These are phyloP conservation scores for Sicyos baderoa DNA, from an alignment of 306 rosid species.

Conservation along the genomic window DNA sequence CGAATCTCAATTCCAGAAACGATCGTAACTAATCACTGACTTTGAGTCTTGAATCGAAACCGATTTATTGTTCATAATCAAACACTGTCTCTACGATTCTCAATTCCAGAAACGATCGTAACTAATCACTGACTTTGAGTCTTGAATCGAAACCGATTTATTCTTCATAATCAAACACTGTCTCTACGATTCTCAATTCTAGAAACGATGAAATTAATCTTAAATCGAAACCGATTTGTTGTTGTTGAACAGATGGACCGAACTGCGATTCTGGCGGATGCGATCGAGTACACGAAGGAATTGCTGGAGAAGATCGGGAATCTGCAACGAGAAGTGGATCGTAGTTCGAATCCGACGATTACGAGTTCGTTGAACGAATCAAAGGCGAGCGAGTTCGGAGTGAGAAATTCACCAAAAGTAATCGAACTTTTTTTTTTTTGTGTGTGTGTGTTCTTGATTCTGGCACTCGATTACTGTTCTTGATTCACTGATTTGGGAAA, in stretches of 20 bases:
- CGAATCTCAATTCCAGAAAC: no score
- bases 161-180: no score
- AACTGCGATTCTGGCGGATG: conserved; percentile 91
- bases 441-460: not conserved
- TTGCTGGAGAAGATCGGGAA: conserved; percentile 65
- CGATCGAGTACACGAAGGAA: conserved; percentile 91
- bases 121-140: no score
- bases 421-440: not conserved
- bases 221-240: not conserved
- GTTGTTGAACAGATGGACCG: conserved; percentile 63
- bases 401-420: conserved; percentile 82
- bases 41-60: no score
- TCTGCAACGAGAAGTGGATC: conserved; percentile 45
- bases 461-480: not conserved
- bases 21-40: no score
- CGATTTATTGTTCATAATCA: no score
- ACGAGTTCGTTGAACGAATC: conserved; percentile 47
- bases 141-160: no score
- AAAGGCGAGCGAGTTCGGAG: conserved; percentile 54
- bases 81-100: no score
- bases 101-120: no score
- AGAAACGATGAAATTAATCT: no score
- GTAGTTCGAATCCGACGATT: conserved; percentile 34
- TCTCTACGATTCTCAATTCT: no score
- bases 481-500: not conserved